phyloP scores from a whole-genome alignment of 1,284 basidiomycete species.

The Pseudozyma sp. region DNA sequence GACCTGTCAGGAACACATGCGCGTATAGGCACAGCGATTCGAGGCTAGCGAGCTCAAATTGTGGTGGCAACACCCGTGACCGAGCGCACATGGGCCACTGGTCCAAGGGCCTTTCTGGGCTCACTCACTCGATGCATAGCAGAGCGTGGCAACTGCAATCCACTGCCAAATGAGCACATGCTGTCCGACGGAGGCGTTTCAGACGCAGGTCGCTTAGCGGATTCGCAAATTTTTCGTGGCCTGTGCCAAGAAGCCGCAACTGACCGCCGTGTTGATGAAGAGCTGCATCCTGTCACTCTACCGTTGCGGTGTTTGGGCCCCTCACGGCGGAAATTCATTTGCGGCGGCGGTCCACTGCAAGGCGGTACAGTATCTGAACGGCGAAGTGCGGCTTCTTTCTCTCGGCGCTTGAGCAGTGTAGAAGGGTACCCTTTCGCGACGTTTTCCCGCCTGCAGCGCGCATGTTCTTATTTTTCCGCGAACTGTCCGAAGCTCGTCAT shows the following conservation, averaged over 20 bases:
- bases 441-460: not conserved
- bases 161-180: not conserved
- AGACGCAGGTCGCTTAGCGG: no score
- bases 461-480: not conserved
- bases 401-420: conserved; percentile 1
- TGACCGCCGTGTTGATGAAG: not conserved
- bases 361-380: not conserved
- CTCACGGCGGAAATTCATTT: no score
- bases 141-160: no score
- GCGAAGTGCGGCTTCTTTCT: not conserved
- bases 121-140: no score
- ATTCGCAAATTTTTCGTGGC: no score
- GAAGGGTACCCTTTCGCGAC: not conserved
- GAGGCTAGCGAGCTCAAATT: no score
- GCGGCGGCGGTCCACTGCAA: not conserved
- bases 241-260: no score
- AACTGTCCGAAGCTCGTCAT: conserved; percentile 13
- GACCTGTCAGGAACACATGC: no score
- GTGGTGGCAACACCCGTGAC: no score
- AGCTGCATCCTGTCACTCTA: not conserved
- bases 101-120: no score
- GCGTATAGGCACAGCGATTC: no score
- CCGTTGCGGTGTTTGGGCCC: not conserved
- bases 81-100: no score
- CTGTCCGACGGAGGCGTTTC: not conserved